Evolutionary conservation across 2,329 filamentous ascomycete genomes (phyloP).

Genomic region (Fusarium proliferatum): DNA sequence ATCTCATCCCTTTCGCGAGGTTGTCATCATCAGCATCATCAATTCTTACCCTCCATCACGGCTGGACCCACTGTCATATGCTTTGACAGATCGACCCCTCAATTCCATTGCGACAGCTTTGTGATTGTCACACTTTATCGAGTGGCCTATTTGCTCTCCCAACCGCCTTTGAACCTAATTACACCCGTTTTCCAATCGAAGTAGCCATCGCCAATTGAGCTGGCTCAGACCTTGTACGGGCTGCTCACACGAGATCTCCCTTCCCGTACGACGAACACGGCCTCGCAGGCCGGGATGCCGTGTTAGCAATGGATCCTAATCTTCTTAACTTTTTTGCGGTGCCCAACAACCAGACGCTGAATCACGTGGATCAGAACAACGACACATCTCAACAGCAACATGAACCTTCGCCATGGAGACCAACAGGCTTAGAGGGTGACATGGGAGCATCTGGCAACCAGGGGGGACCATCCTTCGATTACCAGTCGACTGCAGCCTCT

Average conservation of each 20-base stretch:
- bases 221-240: conserved; percentile 25
- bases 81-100: conserved; percentile 37
- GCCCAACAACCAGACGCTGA: conserved; percentile 46
- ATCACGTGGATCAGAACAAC: conserved; percentile 44
- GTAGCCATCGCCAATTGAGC: conserved; percentile 35
- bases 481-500: conserved; percentile 45
- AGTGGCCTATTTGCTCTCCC: conserved; percentile 16
- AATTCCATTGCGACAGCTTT: conserved; percentile 32
- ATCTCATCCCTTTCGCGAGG: conserved; percentile 23
- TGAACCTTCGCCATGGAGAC: conserved; percentile 40
- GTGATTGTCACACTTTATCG: conserved; percentile 19
- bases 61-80: conserved; percentile 33
- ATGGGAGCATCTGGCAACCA: conserved; percentile 42
- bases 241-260: conserved; percentile 39
- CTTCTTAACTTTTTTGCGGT: conserved; percentile 47
- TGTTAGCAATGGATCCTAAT: conserved; percentile 48
- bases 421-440: conserved; percentile 28
- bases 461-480: conserved; percentile 45
- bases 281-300: conserved; percentile 46
- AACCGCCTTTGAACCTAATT: conserved; percentile 9
- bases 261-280: conserved; percentile 36
- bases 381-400: conserved; percentile 41
- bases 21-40: conserved; percentile 18
- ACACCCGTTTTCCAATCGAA: neutral
- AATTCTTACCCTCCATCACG: conserved; percentile 7